Conservation (phyloP, 2,329 filamentous ascomycete genomes). For the Monosporascus cannonballus region DNA sequence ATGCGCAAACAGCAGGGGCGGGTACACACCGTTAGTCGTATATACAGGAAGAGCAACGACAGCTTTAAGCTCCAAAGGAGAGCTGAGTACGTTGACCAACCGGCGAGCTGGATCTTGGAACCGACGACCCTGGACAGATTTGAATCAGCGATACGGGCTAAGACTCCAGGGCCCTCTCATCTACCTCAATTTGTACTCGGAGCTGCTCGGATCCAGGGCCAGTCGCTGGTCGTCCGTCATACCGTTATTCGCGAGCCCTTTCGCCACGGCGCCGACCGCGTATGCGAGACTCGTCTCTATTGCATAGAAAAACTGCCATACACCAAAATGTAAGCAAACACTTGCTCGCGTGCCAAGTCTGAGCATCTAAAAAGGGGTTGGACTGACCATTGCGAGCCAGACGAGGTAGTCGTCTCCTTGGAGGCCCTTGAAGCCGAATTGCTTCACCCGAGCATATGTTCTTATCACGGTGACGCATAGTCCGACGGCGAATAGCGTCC, state of each 20-base stretch:
- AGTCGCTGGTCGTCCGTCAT: slow-evolving; percentile 45
- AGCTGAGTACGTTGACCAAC: slow-evolving; percentile 48
- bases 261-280: slow-evolving; percentile 38
- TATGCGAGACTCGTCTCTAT: slow-evolving; percentile 44
- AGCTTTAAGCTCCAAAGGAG: slow-evolving; percentile 48
- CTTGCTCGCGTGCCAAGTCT: slow-evolving; percentile 2
- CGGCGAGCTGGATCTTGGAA: slow-evolving; percentile 45
- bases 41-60: slow-evolving; percentile 49
- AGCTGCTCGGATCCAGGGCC: slow-evolving; percentile 32
- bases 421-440: slow-evolving; percentile 26
- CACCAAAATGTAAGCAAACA: too few species aligned
- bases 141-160: too few species aligned
- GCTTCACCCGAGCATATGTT: slow-evolving; percentile 28
- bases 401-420: slow-evolving; percentile 30
- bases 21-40: slow-evolving; percentile 35
- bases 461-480: slow-evolving; percentile 29
- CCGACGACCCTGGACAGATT: slow-evolving; percentile 33
- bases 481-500: slow-evolving; percentile 29
- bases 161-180: not conserved
- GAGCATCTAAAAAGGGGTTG: not conserved
- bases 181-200: slow-evolving; percentile 33
- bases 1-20: not conserved
- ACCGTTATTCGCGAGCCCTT: slow-evolving; percentile 46
- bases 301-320: slow-evolving; percentile 40
- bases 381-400: slow-evolving; percentile 29